Percentiles rank a stretch among this genome's conserved stretches.
Evolutionary conservation across 2,329 filamentous ascomycete species (phyloP).

Genomic region (Trichoderma sp.): DNA sequence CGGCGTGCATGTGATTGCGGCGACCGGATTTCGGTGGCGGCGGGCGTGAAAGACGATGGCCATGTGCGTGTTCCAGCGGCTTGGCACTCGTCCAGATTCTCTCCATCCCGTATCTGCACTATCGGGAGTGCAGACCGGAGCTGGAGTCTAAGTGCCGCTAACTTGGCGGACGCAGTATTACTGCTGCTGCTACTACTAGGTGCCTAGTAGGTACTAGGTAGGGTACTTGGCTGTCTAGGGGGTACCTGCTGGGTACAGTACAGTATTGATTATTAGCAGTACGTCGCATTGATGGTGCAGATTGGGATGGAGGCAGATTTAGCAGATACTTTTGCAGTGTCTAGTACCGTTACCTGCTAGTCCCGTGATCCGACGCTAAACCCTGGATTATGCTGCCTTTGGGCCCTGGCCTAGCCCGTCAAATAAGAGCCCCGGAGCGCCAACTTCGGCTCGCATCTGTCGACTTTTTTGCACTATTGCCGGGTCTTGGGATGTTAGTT

Average conservation of each 20-base stretch:
- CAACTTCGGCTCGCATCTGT: constrained; percentile 15
- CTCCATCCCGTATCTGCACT: not conserved
- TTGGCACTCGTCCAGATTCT: not conserved
- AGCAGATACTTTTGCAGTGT: not conserved
- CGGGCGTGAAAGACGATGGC: not conserved
- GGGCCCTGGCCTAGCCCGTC: constrained; percentile 5
- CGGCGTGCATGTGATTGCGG: not conserved
- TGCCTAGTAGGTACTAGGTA: no score
- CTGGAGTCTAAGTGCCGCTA: not conserved
- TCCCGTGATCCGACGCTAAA: constrained; percentile 16
- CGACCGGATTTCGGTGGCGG: not conserved
- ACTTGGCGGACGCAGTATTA: not conserved
- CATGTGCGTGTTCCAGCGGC: not conserved
- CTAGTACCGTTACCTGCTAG: no score
- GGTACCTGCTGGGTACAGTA: no score
- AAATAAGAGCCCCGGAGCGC: constrained; percentile 10
- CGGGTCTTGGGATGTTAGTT: not conserved
- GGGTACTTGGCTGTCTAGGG: no score
- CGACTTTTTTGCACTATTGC: not conserved
- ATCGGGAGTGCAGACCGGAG: not conserved
- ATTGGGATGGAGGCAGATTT: no score
- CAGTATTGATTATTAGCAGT: no score
- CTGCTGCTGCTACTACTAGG: not conserved
- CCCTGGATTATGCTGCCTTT: not conserved
- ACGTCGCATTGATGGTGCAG: no score